Base-by-base conservation (phyloP, 345 rosid species). In the Pseudoturritis turrita region DNA sequence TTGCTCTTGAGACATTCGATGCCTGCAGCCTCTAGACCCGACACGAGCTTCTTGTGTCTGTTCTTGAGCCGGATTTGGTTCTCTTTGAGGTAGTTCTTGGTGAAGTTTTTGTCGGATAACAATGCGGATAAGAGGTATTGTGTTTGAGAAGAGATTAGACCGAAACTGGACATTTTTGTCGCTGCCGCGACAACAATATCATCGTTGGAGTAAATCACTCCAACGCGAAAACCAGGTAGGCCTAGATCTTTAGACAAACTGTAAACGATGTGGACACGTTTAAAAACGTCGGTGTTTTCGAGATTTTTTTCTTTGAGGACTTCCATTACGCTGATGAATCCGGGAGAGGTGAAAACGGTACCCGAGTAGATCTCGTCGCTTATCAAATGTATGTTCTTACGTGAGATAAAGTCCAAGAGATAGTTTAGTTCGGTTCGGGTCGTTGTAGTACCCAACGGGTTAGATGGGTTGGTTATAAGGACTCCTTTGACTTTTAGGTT, bases 191-290 rank as follows among this genome's bases (percentile, higher is more conserved):
- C 86, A 55, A 89, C 89, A 68, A 55, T 67, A 57, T 82, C 81
- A 70, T 89, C 88, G 76, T 87, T 88, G 76, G 96, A 87, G 78
- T 89, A 84, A 66, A 89, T 82, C 58, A 88, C 93, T 50, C 91
- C 96, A 64, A 89, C 93, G 65, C 96, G 88, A 83, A 89, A 89
- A 74, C 96, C 96, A 59, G 96, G 93, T 2, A 89, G 93, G 28
- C 96, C 96, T 31, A 89, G 85, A 78, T 89, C 96, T 58, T 89
- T 89, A 3, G 96, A 89, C 52, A 89, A 87, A 50, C 93, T 87
- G 37, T 86, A 87, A 23, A 89, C 93, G 62, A 86, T 59, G 68
- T 89, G 96, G 70, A 89, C 89, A 63, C 84, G 71, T n/a, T 82
- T 72, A 72, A 70, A 75, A 23, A 81, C 84, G 36, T 83, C 82